Evolutionary conservation across 345 rosid species (phyloP), one percentile per base, ranked within the genome.

Genomic region (Corymbia maculata): DNA sequence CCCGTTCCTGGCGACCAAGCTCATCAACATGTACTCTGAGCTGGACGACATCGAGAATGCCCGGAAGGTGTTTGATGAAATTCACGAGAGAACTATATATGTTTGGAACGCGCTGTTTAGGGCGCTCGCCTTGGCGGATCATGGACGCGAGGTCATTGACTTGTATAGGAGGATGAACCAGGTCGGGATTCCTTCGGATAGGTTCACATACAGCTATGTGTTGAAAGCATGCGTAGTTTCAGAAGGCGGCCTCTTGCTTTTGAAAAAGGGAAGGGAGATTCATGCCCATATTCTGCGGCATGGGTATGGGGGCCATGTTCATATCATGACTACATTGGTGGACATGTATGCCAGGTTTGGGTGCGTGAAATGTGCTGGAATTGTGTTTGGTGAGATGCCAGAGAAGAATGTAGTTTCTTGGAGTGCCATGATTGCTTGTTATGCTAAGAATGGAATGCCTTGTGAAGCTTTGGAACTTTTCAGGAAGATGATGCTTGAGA

Each of bases 1-100:
- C 59, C 97, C 99, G 19, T 97, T 96, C 92, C 90, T 97, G 96
- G 99, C 95, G 15, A 97, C 99, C 53, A 97, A 97, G 89, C 98
- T 97, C 68, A 97, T 97, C 3, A 92, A 91, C 44, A 92, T 93
- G 94, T 97, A 96, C 32, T 91, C 97, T 0, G 90, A 89, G 82
- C 88, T 97, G 70, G 96, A 93, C 22, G 92, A 93, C 2, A 86
- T 95, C 19, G 94, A 93, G 57, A 87, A 92, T 66, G 99, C 95
- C 30, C 98, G 97, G 88, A 89, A 93, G 87, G 95, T 97, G 97
- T 97, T 96, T 89, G 98, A 96, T 92, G 92, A 93, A 96, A 95
- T 92, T 90, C 96, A 89, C 84, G 90, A 86, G 9, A 94, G 98
- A 94, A 97, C 98, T 15, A 88, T 97, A 85, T 96, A 91, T 66